Conservation (phyloP, 140 eudicot genomes). For the Stevia rebaudiana region DNA sequence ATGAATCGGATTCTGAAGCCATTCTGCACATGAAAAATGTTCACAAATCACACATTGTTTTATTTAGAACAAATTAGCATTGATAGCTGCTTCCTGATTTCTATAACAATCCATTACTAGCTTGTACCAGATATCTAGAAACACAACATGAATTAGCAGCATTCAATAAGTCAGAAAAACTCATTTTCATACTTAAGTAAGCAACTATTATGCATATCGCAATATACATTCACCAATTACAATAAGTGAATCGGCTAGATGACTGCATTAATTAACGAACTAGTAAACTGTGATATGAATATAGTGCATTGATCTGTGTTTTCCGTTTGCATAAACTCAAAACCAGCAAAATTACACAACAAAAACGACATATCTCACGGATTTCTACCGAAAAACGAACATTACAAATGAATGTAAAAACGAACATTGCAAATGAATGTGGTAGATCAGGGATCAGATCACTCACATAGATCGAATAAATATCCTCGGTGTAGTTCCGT, state of each 20-base stretch:
- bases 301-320: slow-evolving; percentile 21
- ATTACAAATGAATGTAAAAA: slow-evolving; percentile 15
- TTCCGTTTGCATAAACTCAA: slow-evolving; percentile 18
- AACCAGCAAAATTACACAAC: neutral
- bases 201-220: neutral
- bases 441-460: slow-evolving; percentile 27
- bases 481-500: slow-evolving; percentile 10
- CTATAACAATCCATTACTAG: slow-evolving; percentile 6
- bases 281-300: slow-evolving; percentile 3
- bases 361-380: neutral
- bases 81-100: neutral
- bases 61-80: neutral
- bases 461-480: slow-evolving; percentile 30
- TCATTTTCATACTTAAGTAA: neutral
- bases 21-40: slow-evolving; percentile 42
- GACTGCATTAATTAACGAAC: neutral
- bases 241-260: neutral
- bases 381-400: slow-evolving; percentile 7
- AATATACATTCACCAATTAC: neutral
- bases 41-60: slow-evolving; percentile 7
- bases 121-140: slow-evolving; percentile 11
- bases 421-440: slow-evolving; percentile 14
- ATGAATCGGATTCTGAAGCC: slow-evolving; percentile 49
- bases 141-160: slow-evolving; percentile 11
- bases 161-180: neutral